A percentile compares a stretch with the other conserved stretches of the same genome.
phyloP scores from a whole-genome alignment of 805 yeast genomes.

The Candida germanica region DNA sequence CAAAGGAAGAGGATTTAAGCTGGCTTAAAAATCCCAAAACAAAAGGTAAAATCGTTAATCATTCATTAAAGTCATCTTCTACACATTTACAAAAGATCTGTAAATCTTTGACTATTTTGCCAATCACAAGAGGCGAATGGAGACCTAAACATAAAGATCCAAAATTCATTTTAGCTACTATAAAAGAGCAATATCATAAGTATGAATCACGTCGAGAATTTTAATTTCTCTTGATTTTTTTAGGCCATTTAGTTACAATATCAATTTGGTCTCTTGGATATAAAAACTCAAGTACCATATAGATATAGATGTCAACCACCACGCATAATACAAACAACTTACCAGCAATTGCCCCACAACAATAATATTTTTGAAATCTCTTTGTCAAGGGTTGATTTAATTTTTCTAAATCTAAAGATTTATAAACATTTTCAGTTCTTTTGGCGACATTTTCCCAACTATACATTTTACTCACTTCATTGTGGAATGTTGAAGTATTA shows the following conservation, averaged over 20 bases:
- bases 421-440: constrained; percentile 81
- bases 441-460: constrained; percentile 88
- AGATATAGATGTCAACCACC: constrained; percentile 72
- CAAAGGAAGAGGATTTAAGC: constrained; percentile 8
- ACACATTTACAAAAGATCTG: constrained; percentile 8
- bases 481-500: constrained; percentile 75
- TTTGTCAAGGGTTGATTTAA: constrained; percentile 53
- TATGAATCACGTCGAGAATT: constrained; percentile 9
- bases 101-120: constrained; percentile 8
- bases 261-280: constrained; percentile 75
- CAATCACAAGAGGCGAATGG: constrained; percentile 7
- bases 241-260: constrained; percentile 76
- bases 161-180: constrained; percentile 17
- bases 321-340: constrained; percentile 75
- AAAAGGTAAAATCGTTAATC: background rate
- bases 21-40: constrained; percentile 19
- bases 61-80: constrained; percentile 1
- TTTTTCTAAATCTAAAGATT: constrained; percentile 39
- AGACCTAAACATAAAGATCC: constrained; percentile 9
- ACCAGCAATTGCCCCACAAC: constrained; percentile 83
- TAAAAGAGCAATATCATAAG: constrained; percentile 16
- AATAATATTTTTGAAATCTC: constrained; percentile 62
- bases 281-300: constrained; percentile 60
- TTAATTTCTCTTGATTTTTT: constrained; percentile 10
- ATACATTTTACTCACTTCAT: constrained; percentile 75